A percentile compares a stretch with the other conserved stretches of the same genome.
phyloP scores from a whole-genome alignment of 805 yeast species.

The Scheffersomyces amazonensis region DNA sequence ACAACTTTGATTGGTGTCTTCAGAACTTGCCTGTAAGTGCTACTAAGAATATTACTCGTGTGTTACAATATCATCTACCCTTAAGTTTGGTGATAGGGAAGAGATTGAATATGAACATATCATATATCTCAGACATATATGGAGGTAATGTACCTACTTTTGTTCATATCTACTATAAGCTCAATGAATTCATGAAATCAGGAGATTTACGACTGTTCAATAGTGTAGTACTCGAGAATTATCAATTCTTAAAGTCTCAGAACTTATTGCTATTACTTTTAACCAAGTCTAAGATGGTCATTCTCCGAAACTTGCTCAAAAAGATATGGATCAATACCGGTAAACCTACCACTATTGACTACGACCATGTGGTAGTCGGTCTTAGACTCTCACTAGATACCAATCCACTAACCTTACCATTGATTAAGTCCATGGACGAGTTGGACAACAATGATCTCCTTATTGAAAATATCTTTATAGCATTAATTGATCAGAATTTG shows the following conservation, averaged over 20 bases:
- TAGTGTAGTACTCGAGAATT: slow-evolving; percentile 23
- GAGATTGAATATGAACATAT: slow-evolving; percentile 33
- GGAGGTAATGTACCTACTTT: slow-evolving; percentile 10
- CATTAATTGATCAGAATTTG: slow-evolving; percentile 52
- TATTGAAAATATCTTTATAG: slow-evolving; percentile 48
- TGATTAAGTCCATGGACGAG: not conserved
- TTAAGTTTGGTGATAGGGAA: slow-evolving; percentile 54
- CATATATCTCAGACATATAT: slow-evolving; percentile 9
- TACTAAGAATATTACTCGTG: slow-evolving; percentile 31
- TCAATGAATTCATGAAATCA: slow-evolving; percentile 33
- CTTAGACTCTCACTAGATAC: slow-evolving; percentile 11
- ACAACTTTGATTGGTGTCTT: slow-evolving; percentile 57
- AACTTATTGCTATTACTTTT: slow-evolving; percentile 42
- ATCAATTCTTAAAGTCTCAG: slow-evolving; percentile 34
- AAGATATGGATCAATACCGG: slow-evolving; percentile 27
- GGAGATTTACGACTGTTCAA: slow-evolving; percentile 43
- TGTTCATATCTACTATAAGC: slow-evolving; percentile 30
- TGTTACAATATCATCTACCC: slow-evolving; percentile 51
- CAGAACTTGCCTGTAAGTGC: slow-evolving; percentile 27
- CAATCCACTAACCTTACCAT: slow-evolving; percentile 3
- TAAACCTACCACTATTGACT: slow-evolving; percentile 24
- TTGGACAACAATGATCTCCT: slow-evolving; percentile 31
- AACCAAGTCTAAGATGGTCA: slow-evolving; percentile 42
- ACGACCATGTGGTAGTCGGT: slow-evolving; percentile 22
- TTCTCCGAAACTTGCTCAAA: slow-evolving; percentile 44